Percentiles rank a stretch among this genome's conserved stretches.
These are phyloP conservation scores for Thraustotheca clavata DNA, from an alignment of 352 stramenopile species.

Conservation along the genomic window DNA sequence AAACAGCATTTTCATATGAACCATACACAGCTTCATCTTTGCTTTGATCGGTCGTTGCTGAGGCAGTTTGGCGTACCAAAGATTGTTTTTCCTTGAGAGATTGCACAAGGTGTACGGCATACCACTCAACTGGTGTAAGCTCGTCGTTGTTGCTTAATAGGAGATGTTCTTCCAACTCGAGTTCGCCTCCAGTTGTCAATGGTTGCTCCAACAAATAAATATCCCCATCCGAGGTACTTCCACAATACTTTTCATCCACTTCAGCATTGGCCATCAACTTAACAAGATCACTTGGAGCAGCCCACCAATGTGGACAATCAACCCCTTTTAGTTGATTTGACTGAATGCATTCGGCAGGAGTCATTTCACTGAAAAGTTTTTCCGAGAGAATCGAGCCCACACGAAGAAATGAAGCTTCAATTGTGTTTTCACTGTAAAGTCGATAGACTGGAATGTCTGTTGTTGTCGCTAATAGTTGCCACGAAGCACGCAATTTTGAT, in stretches of 20 bases:
- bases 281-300: conserved; percentile 15
- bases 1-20: conserved; percentile 39
- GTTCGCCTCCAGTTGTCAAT: conserved; percentile 49
- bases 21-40: conserved; percentile 9
- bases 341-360: conserved; percentile 51
- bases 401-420: conserved; percentile 67
- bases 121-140: conserved; percentile 77
- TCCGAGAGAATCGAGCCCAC: conserved; percentile 62
- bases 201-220: conserved; percentile 27
- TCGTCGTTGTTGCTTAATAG: conserved; percentile 77
- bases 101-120: conserved; percentile 71
- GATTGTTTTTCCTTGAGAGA: conserved; percentile 38
- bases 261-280: conserved; percentile 35
- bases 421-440: conserved; percentile 69
- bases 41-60: neutral
- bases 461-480: conserved; percentile 44
- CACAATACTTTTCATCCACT: conserved; percentile 38
- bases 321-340: conserved; percentile 22
- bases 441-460: conserved; percentile 52
- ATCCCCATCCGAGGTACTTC: conserved; percentile 27
- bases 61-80: neutral
- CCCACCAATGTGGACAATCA: conserved; percentile 13
- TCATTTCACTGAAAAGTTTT: conserved; percentile 74
- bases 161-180: conserved; percentile 74
- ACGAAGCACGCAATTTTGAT: conserved; percentile 69